Percentiles rank a stretch among this genome's conserved stretches.
phyloP scores from a whole-genome alignment of 2,329 filamentous ascomycete species.

The Pseudohalonectria lignicola region DNA sequence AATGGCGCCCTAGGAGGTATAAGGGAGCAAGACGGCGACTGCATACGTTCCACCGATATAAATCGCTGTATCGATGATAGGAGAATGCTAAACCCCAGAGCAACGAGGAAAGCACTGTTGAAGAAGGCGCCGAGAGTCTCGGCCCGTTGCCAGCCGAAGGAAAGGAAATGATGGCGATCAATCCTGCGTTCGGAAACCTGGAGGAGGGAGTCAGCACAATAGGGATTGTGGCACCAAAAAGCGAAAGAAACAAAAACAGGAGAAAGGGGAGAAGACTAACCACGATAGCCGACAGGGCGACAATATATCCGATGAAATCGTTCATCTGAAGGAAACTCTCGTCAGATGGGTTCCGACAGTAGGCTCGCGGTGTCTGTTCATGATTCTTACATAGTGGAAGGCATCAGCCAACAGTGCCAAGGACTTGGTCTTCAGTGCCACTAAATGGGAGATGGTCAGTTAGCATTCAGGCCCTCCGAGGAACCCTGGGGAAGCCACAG shows the following conservation, averaged over 20 bases:
- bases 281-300: slow-evolving; percentile 53
- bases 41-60: slow-evolving; percentile 40
- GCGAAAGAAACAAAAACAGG: background rate
- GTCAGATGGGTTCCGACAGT: too few relatives aligned
- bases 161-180: slow-evolving; percentile 45
- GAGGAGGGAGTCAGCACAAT: slow-evolving; percentile 5
- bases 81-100: slow-evolving; percentile 60
- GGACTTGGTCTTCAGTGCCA: slow-evolving; percentile 60
- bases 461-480: too few relatives aligned
- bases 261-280: too few relatives aligned
- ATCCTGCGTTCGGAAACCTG: slow-evolving; percentile 43
- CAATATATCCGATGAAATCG: slow-evolving; percentile 57
- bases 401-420: slow-evolving; percentile 66
- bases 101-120: slow-evolving; percentile 66
- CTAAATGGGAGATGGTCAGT: slow-evolving; percentile 18
- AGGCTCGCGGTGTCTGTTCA: too few relatives aligned
- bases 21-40: background rate
- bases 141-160: slow-evolving; percentile 69
- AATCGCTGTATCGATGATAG: slow-evolving; percentile 66
- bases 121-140: slow-evolving; percentile 69
- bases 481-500: too few relatives aligned
- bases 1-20: too few relatives aligned
- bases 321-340: slow-evolving; percentile 39
- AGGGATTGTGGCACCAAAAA: too few relatives aligned
- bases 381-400: slow-evolving; percentile 66